Conservation (phyloP, 2,329 filamentous ascomycete genomes). For the Pseudogymnoascus sp. region DNA sequence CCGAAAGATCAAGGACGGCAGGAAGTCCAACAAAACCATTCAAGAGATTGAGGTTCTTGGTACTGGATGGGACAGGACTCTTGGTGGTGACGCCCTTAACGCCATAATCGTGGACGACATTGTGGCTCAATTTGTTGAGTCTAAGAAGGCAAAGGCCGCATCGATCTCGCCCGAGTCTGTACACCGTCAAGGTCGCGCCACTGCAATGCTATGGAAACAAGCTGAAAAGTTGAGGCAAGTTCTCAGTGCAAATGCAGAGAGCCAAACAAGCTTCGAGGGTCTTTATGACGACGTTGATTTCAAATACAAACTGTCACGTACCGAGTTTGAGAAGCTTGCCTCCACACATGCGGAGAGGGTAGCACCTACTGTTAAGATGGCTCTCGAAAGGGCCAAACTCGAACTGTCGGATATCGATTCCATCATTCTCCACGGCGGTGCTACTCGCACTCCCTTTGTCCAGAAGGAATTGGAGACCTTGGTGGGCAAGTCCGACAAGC, state of each 20-base stretch:
- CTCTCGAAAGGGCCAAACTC: slow-evolving; percentile 65
- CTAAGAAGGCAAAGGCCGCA: slow-evolving; percentile 56
- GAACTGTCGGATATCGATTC: slow-evolving; percentile 72
- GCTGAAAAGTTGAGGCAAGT: slow-evolving; percentile 81
- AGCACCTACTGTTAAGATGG: slow-evolving; percentile 58
- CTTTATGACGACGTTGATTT: slow-evolving; percentile 90
- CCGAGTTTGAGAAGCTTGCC: slow-evolving; percentile 73
- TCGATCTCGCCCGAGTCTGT: slow-evolving; percentile 55
- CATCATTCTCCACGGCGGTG: slow-evolving; percentile 87
- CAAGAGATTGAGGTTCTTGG: slow-evolving; percentile 91
- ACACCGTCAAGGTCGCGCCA: slow-evolving; percentile 68
- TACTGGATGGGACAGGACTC: slow-evolving; percentile 76
- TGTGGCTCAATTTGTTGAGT: slow-evolving; percentile 67
- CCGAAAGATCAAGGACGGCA: slow-evolving; percentile 79
- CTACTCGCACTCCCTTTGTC: slow-evolving; percentile 85
- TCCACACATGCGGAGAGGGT: slow-evolving; percentile 61
- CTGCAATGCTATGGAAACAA: slow-evolving; percentile 88
- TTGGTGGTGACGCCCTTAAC: slow-evolving; percentile 87
- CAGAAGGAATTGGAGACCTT: slow-evolving; percentile 78
- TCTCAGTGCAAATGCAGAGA: slow-evolving; percentile 85
- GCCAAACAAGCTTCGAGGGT: slow-evolving; percentile 72
- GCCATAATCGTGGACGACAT: slow-evolving; percentile 84
- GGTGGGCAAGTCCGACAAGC: slow-evolving; percentile 63
- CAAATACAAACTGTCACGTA: slow-evolving; percentile 75
- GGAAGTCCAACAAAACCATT: slow-evolving; percentile 90